phyloP scores from a whole-genome alignment of 148 eudicot species.

The Chenopodium berlandieri region DNA sequence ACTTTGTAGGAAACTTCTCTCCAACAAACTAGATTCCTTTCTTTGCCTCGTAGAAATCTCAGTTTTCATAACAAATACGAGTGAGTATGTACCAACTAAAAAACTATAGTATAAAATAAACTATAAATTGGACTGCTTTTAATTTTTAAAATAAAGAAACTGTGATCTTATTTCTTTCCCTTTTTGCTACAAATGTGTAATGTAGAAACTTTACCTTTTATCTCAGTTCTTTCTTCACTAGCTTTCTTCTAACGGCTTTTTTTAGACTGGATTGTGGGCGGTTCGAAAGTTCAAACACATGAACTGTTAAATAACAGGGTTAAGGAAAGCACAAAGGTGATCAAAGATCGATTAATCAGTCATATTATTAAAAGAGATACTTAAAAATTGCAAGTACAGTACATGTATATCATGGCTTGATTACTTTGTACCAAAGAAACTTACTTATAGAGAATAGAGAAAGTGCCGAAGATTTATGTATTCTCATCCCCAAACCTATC shows the following conservation, averaged over 20 bases:
- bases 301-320: not conserved
- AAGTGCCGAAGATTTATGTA: no score
- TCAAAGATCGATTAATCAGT: not conserved
- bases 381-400: no score
- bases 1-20: constrained; percentile 23
- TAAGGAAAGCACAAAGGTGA: not conserved
- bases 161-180: not conserved
- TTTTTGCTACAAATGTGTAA: constrained; percentile 1
- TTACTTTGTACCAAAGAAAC: no score
- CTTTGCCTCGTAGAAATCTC: constrained; percentile 25
- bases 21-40: constrained; percentile 34
- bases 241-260: constrained; percentile 5
- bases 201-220: not conserved
- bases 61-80: not conserved
- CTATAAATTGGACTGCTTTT: constrained; percentile 2
- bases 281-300: constrained; percentile 18
- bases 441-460: no score
- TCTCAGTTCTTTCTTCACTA: not conserved
- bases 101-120: not conserved
- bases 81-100: not conserved
- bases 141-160: not conserved
- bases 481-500: no score
- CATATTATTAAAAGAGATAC: not conserved
- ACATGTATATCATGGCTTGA: no score
- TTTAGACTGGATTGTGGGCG: constrained; percentile 11